phyloP scores from a whole-genome alignment of 2,329 filamentous ascomycete genomes.

The Pseudocercospora eumusae region DNA sequence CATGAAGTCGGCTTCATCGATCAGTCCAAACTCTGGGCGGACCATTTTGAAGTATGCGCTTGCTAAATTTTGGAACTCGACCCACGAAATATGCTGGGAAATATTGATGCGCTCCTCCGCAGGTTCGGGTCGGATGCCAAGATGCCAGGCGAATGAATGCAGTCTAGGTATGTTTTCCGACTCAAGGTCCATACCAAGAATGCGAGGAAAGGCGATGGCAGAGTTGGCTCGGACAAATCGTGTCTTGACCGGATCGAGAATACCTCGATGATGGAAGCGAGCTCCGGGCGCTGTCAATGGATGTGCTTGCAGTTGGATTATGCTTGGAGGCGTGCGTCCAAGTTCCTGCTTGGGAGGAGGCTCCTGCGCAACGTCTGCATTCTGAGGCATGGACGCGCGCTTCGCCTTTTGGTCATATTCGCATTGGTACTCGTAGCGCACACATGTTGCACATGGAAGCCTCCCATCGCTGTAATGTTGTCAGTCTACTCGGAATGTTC shows the following conservation, averaged over 20 bases:
- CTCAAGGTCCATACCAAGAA: conserved; percentile 56
- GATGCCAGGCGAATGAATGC: conserved; percentile 59
- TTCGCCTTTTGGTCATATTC: conserved; percentile 38
- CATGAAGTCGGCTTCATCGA: conserved; percentile 41
- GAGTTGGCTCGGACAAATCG: conserved; percentile 41
- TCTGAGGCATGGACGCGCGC: conserved; percentile 30
- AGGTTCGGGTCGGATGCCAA: conserved; percentile 38
- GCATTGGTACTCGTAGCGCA: conserved; percentile 42
- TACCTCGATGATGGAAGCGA: conserved; percentile 41
- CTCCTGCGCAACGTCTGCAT: conserved; percentile 33
- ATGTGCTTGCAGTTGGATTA: conserved; percentile 38
- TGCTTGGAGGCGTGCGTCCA: conserved; percentile 32
- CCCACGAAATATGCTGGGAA: conserved; percentile 34
- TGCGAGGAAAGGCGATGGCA: conserved; percentile 58
- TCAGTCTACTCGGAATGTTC: not conserved
- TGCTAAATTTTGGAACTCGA: conserved; percentile 36
- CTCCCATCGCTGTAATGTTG: conserved; percentile 33
- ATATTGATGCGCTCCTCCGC: conserved; percentile 33
- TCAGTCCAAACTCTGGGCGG: conserved; percentile 56
- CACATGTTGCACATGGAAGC: conserved; percentile 39
- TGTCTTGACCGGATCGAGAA: conserved; percentile 40
- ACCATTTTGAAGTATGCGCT: conserved; percentile 56
- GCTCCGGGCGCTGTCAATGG: conserved; percentile 41
- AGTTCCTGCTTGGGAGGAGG: conserved; percentile 26
- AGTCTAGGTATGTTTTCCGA: conserved; percentile 56